A percentile compares a stretch with the other conserved stretches of the same genome.
phyloP scores from a whole-genome alignment of 2,329 filamentous ascomycete genomes.

The Gnomoniopsis sp. region DNA sequence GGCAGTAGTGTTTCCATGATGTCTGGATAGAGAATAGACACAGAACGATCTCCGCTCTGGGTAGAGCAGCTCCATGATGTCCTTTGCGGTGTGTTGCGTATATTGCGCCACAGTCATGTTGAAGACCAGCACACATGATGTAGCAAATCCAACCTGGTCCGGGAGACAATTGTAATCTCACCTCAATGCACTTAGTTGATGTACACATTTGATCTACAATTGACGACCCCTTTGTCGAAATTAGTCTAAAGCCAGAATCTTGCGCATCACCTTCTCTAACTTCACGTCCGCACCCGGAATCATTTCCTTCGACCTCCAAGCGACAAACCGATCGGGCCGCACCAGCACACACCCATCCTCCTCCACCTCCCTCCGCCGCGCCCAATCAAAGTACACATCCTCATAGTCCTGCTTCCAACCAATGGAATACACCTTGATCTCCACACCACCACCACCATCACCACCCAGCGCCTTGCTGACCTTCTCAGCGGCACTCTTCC shows the following conservation, averaged over 20 bases:
- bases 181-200: too few species aligned
- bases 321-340: slow-evolving; percentile 57
- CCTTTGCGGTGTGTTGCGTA: too few species aligned
- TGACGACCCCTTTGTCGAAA: too few species aligned
- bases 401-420: slow-evolving; percentile 58
- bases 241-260: slow-evolving; percentile 16
- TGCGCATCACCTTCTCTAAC: slow-evolving; percentile 21
- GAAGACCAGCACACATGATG: too few species aligned
- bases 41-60: not conserved
- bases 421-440: slow-evolving; percentile 48
- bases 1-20: slow-evolving; percentile 25
- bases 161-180: too few species aligned
- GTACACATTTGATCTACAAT: too few species aligned
- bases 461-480: slow-evolving; percentile 35
- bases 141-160: too few species aligned
- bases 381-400: slow-evolving; percentile 62
- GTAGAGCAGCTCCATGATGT: too few species aligned
- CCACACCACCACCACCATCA: too few species aligned
- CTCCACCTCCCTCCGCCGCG: slow-evolving; percentile 45
- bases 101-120: too few species aligned
- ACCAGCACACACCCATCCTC: slow-evolving; percentile 57
- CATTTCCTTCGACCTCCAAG: slow-evolving; percentile 39
- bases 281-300: slow-evolving; percentile 19
- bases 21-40: not conserved
- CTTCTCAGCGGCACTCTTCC: slow-evolving; percentile 46